phyloP scores from a whole-genome alignment of 2,329 filamentous ascomycete species.

The Colletotrichum shisoi region DNA sequence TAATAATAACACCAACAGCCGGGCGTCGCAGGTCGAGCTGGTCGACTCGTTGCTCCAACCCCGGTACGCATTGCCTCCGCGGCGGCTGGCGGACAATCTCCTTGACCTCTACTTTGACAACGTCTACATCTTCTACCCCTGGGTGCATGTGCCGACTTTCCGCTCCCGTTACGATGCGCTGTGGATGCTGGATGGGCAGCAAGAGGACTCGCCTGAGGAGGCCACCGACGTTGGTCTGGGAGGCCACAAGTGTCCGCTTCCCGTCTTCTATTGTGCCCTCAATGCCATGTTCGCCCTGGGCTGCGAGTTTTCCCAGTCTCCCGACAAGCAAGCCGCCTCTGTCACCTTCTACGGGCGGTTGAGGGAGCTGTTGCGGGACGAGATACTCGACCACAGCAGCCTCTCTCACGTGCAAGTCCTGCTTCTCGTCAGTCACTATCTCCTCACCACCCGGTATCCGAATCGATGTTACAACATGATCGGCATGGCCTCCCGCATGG shows the following conservation, averaged over 20 bases:
- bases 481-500: not conserved
- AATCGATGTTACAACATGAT: not conserved
- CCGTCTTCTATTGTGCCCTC: constrained; percentile 11
- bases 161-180: not conserved
- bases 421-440: not conserved
- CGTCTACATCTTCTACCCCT: not conserved
- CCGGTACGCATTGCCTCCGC: not conserved
- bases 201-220: not conserved
- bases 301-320: constrained; percentile 15
- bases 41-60: not conserved
- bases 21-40: too few relatives aligned
- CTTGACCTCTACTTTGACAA: not conserved
- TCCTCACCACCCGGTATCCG: not conserved
- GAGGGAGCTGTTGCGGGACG: not conserved
- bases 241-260: not conserved
- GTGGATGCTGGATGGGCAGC: not conserved
- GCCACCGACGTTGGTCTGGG: not conserved
- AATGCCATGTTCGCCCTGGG: constrained; percentile 22
- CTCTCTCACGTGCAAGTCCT: not conserved
- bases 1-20: too few relatives aligned
- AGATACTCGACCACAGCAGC: not conserved
- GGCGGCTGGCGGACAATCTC: not conserved
- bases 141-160: not conserved
- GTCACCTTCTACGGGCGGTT: not conserved
- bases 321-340: not conserved